Percentiles rank a stretch among this genome's conserved stretches.
These are phyloP conservation scores for Trichoderma breve DNA, from an alignment of 2,329 filamentous ascomycete species.

Conservation along the genomic window DNA sequence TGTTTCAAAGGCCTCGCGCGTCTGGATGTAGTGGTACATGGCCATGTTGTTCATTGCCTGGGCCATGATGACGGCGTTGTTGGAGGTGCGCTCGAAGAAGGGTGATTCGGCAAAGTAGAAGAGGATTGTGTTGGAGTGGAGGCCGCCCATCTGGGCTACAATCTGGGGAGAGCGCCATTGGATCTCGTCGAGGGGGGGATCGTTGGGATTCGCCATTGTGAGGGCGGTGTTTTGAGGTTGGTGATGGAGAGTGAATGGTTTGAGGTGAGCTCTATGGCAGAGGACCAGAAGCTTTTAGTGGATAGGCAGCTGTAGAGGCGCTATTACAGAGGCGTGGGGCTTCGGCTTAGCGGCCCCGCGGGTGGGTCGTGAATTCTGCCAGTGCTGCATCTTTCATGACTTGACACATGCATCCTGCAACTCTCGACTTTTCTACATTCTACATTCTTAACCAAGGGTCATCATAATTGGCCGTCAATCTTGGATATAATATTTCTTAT, in stretches of 20 bases:
- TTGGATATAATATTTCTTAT: not conserved
- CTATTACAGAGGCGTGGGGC: constrained; percentile 17
- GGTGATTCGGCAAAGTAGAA: constrained; percentile 68
- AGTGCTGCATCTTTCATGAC: not conserved
- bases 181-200: constrained; percentile 62
- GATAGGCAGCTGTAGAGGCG: constrained; percentile 13
- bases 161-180: constrained; percentile 59
- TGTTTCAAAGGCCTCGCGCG: constrained; percentile 62
- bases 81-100: constrained; percentile 66
- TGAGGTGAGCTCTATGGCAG: not conserved
- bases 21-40: constrained; percentile 57
- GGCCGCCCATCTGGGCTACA: constrained; percentile 52
- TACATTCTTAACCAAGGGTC: not conserved
- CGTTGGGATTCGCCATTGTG: constrained; percentile 46
- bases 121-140: constrained; percentile 64
- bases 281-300: constrained; percentile 10
- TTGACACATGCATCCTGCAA: not conserved
- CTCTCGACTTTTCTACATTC: not conserved
- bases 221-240: not conserved
- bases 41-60: constrained; percentile 61
- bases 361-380: not conserved
- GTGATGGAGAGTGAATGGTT: not conserved
- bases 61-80: constrained; percentile 61
- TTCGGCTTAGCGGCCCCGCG: constrained; percentile 20
- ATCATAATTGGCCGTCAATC: not conserved